Percentiles rank a stretch among this genome's conserved stretches.
Evolutionary conservation across 495 filamentous ascomycete species (phyloP).

Genomic region (Collariella sp.): DNA sequence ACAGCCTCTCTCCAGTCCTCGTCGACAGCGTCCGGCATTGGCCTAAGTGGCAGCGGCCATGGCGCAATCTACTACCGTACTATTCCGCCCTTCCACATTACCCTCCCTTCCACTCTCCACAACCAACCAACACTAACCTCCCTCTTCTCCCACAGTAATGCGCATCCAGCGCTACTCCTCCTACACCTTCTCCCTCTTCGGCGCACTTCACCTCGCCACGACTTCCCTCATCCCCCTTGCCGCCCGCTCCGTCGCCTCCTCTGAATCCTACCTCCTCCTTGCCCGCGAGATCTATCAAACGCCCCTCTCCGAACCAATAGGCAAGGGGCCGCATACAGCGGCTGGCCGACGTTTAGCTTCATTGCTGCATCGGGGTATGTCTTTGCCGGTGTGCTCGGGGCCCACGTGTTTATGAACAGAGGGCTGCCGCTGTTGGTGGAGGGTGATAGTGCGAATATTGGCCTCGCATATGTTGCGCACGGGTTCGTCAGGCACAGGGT

Average conservation of each 20-base stretch:
- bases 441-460: conserved; percentile 73
- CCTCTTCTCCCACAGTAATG: conserved; percentile 46
- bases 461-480: conserved; percentile 74
- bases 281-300: conserved; percentile 77
- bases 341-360: conserved; percentile 61
- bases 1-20: conserved; percentile 21
- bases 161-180: conserved; percentile 79
- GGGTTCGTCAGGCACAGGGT: conserved; percentile 63
- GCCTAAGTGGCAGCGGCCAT: conserved; percentile 46
- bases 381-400: conserved; percentile 52
- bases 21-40: conserved; percentile 27
- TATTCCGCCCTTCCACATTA: conserved; percentile 18
- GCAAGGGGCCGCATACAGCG: conserved; percentile 29
- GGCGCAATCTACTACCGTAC: conserved; percentile 56
- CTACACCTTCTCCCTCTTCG: conserved; percentile 76
- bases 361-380: conserved; percentile 60
- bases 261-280: conserved; percentile 58
- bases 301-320: conserved; percentile 49
- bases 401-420: conserved; percentile 66
- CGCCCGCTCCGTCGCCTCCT: conserved; percentile 43
- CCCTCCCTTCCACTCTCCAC: conserved; percentile 9
- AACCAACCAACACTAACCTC: conserved; percentile 2
- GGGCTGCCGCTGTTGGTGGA: conserved; percentile 62
- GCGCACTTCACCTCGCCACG: conserved; percentile 67
- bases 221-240: conserved; percentile 66